Conservation (phyloP, 2,329 filamentous ascomycete genomes). For the Trichophyton equinum region DNA sequence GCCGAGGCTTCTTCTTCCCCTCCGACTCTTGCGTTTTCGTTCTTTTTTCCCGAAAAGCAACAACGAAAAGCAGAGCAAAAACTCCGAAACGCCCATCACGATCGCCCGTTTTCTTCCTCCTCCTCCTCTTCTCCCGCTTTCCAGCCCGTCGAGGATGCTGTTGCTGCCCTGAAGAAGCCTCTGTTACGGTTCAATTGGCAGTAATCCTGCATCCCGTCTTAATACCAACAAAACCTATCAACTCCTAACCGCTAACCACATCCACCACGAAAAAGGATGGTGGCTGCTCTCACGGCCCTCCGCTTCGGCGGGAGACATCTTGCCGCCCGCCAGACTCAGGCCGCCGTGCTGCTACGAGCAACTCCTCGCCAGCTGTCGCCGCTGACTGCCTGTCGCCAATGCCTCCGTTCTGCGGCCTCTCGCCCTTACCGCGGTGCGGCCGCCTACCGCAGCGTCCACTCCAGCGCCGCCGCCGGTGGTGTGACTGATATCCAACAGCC, state of each 20-base stretch:
- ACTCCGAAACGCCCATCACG: neutral
- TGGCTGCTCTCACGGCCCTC: conserved; percentile 11
- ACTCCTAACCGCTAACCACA: neutral
- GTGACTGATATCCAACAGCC: conserved; percentile 33
- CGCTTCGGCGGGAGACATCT: conserved; percentile 12
- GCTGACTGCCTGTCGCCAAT: conserved; percentile 21
- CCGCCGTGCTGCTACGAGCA: conserved; percentile 1
- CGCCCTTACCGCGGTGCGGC: conserved; percentile 5
- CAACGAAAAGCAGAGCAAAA: neutral
- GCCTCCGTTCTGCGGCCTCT: conserved; percentile 18
- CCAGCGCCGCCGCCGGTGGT: conserved; percentile 65
- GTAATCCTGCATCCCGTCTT: neutral
- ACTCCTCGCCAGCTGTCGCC: conserved; percentile 16
- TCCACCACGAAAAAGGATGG: conserved; percentile 8
- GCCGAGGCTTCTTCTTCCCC: conserved; percentile 3
- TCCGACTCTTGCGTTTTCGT: neutral
- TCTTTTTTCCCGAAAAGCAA: neutral
- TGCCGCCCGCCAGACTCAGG: conserved; percentile 4
- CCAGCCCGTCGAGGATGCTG: neutral
- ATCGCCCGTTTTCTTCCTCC: neutral
- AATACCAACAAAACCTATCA: neutral
- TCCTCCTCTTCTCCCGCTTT: neutral
- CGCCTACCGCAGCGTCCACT: conserved; percentile 51
- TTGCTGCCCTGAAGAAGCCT: neutral
- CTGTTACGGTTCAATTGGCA: neutral